phyloP scores from a whole-genome alignment of 495 filamentous ascomycete species.

The Pseudevernia furfuracea region DNA sequence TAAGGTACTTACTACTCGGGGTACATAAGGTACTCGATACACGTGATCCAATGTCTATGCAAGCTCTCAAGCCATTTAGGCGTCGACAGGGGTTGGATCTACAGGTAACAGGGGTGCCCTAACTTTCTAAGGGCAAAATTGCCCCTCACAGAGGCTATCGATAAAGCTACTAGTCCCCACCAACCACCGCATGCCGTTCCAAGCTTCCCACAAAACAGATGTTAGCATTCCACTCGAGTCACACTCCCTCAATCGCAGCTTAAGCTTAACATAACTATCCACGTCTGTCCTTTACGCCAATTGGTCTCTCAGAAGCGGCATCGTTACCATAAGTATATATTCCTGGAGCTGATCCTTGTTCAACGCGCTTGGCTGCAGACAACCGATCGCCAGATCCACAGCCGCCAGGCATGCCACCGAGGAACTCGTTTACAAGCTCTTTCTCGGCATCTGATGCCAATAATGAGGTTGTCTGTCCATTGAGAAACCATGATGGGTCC shows the following conservation, averaged over 20 bases:
- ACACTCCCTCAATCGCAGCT: slow-evolving; percentile 11
- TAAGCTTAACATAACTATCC: background rate
- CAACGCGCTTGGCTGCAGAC: slow-evolving; percentile 16
- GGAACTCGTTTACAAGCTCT: slow-evolving; percentile 77
- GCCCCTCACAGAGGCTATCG: slow-evolving; percentile 3
- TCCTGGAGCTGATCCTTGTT: slow-evolving; percentile 1
- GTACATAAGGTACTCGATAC: background rate
- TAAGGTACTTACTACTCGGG: background rate
- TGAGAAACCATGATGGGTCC: slow-evolving; percentile 93
- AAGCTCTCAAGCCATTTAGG: slow-evolving; percentile 8
- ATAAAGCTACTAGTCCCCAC: slow-evolving; percentile 10
- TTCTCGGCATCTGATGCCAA: slow-evolving; percentile 87
- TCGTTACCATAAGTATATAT: background rate
- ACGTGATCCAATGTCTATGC: slow-evolving; percentile 12
- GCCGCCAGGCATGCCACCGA: slow-evolving; percentile 61
- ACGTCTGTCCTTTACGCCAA: slow-evolving; percentile 20
- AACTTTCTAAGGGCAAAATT: background rate
- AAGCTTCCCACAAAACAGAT: slow-evolving; percentile 7
- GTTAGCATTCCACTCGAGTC: slow-evolving; percentile 4
- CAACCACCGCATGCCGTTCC: slow-evolving; percentile 5
- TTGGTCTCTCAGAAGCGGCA: slow-evolving; percentile 7
- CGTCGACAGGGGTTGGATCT: background rate
- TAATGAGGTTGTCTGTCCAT: slow-evolving; percentile 93
- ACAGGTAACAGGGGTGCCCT: background rate
- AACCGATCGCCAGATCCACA: slow-evolving; percentile 12